Evolutionary conservation across 1,284 basidiomycete species (phyloP).

Genomic region (Austroboletus olivaceoglutinosus): DNA sequence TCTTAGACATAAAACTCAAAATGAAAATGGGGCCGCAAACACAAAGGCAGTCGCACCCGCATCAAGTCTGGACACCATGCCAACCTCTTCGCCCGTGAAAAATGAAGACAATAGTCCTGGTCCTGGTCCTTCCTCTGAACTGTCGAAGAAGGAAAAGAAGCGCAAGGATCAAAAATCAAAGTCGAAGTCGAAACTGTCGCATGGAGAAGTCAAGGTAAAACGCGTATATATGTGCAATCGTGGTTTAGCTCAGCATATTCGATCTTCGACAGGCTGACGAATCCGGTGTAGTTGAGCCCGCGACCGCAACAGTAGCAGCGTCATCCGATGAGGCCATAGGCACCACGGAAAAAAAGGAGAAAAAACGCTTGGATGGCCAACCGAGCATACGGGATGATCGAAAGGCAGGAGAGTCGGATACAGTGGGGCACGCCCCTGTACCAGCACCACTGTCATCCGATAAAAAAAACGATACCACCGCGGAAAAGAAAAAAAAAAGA

Average conservation of each 20-base stretch:
- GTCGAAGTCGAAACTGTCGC: constrained; percentile 18
- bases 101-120: not conserved
- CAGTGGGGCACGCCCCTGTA: not conserved
- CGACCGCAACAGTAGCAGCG: not conserved
- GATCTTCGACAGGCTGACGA: constrained; percentile 5
- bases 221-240: constrained; percentile 2
- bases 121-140: constrained; percentile 1
- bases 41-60: no score
- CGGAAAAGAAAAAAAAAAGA: not conserved
- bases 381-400: not conserved
- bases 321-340: constrained; percentile 1
- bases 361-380: constrained; percentile 15
- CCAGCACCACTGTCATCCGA: not conserved
- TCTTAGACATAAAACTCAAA: not conserved
- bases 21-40: not conserved
- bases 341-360: constrained; percentile 33
- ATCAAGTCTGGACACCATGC: not conserved
- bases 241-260: constrained; percentile 8
- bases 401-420: not conserved
- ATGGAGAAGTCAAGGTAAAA: constrained; percentile 14
- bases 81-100: not conserved
- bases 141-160: constrained; percentile 27
- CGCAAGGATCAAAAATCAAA: constrained; percentile 29
- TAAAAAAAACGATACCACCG: not conserved
- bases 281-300: not conserved